A percentile compares a stretch with the other conserved stretches of the same genome.
Evolutionary conservation across 345 rosid genomes (phyloP).

Genomic region (Salix suchowensis): DNA sequence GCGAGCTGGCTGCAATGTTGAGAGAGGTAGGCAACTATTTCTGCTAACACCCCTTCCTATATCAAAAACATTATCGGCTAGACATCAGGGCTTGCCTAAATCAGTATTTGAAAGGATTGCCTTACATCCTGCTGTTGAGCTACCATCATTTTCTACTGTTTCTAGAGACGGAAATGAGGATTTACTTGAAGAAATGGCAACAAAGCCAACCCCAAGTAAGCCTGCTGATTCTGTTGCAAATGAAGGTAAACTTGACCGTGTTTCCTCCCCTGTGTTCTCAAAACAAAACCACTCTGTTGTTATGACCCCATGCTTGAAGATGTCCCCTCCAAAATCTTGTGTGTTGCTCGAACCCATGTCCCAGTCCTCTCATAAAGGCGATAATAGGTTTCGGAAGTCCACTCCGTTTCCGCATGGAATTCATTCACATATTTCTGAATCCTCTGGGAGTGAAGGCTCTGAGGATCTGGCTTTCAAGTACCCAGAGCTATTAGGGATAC

Average conservation of each 20-base stretch:
- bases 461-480: slow-evolving; percentile 48
- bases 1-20: slow-evolving; percentile 58
- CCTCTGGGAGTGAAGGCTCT: slow-evolving; percentile 46
- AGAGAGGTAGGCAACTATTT: slow-evolving; percentile 72
- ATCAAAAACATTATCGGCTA: slow-evolving; percentile 48
- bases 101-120: slow-evolving; percentile 31
- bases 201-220: slow-evolving; percentile 33
- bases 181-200: slow-evolving; percentile 26
- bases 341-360: slow-evolving; percentile 55
- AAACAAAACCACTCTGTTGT: slow-evolving; percentile 43
- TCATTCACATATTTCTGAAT: slow-evolving; percentile 43
- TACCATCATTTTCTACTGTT: slow-evolving; percentile 27
- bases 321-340: slow-evolving; percentile 84
- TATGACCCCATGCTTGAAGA: slow-evolving; percentile 68
- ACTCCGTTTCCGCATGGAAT: slow-evolving; percentile 55
- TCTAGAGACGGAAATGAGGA: slow-evolving; percentile 35
- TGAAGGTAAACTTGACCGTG: slow-evolving; percentile 18
- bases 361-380: slow-evolving; percentile 30
- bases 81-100: slow-evolving; percentile 34
- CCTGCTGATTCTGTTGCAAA: slow-evolving; percentile 27
- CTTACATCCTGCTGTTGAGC: slow-evolving; percentile 24
- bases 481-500: slow-evolving; percentile 70
- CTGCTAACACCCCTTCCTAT: slow-evolving; percentile 78
- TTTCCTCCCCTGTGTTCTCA: slow-evolving; percentile 37
- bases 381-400: slow-evolving; percentile 33